Conservation (phyloP, 1,139 yeast genomes). For the Geotrichum histeridarum region DNA sequence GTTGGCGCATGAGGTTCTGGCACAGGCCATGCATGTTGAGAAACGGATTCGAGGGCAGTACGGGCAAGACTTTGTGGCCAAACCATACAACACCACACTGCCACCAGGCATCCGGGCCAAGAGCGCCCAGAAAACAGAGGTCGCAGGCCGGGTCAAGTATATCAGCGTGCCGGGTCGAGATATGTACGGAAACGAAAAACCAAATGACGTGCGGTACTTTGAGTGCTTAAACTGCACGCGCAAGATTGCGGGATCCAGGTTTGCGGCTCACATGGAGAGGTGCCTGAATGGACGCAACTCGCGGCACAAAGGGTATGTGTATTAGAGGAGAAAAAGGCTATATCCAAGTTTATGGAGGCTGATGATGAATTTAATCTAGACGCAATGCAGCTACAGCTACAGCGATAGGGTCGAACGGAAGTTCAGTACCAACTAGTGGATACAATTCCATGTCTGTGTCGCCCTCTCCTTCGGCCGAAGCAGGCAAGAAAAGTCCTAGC, state of each 20-base stretch:
- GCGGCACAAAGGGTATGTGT: constrained; percentile 13
- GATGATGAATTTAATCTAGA: background rate
- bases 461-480: constrained; percentile 16
- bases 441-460: constrained; percentile 23
- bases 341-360: too few relatives aligned
- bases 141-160: constrained; percentile 32
- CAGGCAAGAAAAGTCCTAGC: constrained; percentile 6
- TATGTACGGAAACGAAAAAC: constrained; percentile 48
- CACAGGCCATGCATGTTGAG: constrained; percentile 42
- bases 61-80: constrained; percentile 30
- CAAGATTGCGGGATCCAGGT: constrained; percentile 82
- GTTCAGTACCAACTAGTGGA: constrained; percentile 20
- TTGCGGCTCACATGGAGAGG: constrained; percentile 87
- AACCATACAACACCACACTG: constrained; percentile 15
- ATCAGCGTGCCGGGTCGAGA: constrained; percentile 41
- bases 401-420: too few relatives aligned
- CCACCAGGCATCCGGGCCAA: constrained; percentile 21
- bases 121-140: constrained; percentile 24
- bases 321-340: too few relatives aligned
- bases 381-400: constrained; percentile 1
- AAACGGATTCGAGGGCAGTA: constrained; percentile 33
- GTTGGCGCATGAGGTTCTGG: constrained; percentile 43
- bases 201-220: constrained; percentile 52
- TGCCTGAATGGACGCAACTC: constrained; percentile 58
- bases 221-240: constrained; percentile 77